Percentiles rank a stretch among this genome's conserved stretches.
Conservation (phyloP, 371 early-diverging fungal species). For the Rhizomucor miehei region DNA sequence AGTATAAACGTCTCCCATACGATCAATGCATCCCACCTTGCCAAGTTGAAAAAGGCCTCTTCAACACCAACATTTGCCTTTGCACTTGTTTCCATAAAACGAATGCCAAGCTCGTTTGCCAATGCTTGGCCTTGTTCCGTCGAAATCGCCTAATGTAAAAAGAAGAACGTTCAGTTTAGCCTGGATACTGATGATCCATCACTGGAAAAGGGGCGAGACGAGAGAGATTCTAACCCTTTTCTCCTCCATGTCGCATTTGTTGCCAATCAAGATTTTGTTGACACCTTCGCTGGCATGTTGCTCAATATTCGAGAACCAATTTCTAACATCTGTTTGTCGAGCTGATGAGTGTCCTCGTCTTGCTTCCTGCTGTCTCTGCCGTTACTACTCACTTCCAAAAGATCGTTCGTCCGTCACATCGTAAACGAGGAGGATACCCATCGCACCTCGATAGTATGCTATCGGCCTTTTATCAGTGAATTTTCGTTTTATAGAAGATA, state of each 20-base stretch:
- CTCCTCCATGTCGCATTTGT: slow-evolving; percentile 94
- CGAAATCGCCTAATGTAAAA: slow-evolving; percentile 47
- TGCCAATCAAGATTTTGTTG: slow-evolving; percentile 98
- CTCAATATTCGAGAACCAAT: slow-evolving; percentile 99
- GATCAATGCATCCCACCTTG: slow-evolving; percentile 54
- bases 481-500: background rate
- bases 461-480: background rate
- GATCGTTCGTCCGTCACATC: slow-evolving; percentile 98
- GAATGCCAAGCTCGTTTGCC: slow-evolving; percentile 85
- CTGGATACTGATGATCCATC: no score
- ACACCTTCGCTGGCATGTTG: slow-evolving; percentile 96
- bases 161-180: no score
- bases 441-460: slow-evolving; percentile 99
- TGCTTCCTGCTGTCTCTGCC: no score
- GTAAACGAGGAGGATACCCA: slow-evolving; percentile 99
- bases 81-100: slow-evolving; percentile 95
- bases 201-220: no score
- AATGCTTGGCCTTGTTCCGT: slow-evolving; percentile 82
- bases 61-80: slow-evolving; percentile 97
- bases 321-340: slow-evolving; percentile 75
- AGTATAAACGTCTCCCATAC: no score
- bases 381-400: slow-evolving; percentile 77
- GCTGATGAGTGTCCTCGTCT: no score
- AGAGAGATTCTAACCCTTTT: slow-evolving; percentile 51
- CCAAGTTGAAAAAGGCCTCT: slow-evolving; percentile 96